Evolutionary conservation across 768 basidiomycete genomes (phyloP).

Genomic region (Leccinum imitatum): DNA sequence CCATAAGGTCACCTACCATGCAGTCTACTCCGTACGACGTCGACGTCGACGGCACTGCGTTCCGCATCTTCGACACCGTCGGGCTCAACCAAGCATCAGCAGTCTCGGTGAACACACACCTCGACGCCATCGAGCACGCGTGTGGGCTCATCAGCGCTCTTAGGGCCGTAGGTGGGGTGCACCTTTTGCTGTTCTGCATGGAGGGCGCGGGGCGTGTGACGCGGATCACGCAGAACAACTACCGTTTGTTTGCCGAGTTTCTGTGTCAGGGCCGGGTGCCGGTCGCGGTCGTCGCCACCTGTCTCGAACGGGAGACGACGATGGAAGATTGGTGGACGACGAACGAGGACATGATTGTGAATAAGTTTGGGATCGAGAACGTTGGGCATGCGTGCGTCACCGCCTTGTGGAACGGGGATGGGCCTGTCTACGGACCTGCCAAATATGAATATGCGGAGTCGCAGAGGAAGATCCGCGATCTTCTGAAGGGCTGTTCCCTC

Average conservation of each 20-base stretch:
- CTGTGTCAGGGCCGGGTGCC: slow-evolving; percentile 37
- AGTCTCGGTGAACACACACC: background rate
- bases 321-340: slow-evolving; percentile 1
- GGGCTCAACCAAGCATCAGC: slow-evolving; percentile 22
- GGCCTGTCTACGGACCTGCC: background rate
- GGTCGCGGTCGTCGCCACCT: slow-evolving; percentile 35
- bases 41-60: slow-evolving; percentile 8
- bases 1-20: slow-evolving; percentile 33
- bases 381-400: slow-evolving; percentile 25
- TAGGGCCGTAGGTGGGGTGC: slow-evolving; percentile 28
- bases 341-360: slow-evolving; percentile 8
- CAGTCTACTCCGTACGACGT: slow-evolving; percentile 20
- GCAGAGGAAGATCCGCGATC: slow-evolving; percentile 7
- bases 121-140: slow-evolving; percentile 9
- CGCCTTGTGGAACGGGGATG: background rate
- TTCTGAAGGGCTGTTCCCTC: slow-evolving; percentile 2
- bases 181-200: slow-evolving; percentile 39
- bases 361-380: slow-evolving; percentile 12
- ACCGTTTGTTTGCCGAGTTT: slow-evolving; percentile 33
- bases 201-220: slow-evolving; percentile 31
- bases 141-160: slow-evolving; percentile 28
- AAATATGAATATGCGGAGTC: slow-evolving; percentile 20
- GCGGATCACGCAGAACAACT: background rate
- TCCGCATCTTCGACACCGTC: slow-evolving; percentile 26
- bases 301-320: slow-evolving; percentile 7